Conservation (phyloP, 768 basidiomycete genomes). For the Pleurotus salmoneostramineus region DNA sequence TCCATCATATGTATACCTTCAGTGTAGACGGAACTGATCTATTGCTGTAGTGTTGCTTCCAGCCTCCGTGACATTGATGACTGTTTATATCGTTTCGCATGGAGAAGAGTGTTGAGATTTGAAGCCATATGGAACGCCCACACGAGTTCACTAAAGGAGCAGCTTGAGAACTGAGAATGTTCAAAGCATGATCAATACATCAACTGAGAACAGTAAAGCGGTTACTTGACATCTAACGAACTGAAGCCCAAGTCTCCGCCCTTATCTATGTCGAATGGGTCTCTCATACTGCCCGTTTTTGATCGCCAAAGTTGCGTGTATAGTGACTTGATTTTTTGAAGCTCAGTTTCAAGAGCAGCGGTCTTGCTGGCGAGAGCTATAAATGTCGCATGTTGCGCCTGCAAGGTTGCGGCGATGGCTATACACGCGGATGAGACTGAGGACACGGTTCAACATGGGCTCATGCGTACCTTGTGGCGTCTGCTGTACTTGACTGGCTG, state of each 20-base stretch:
- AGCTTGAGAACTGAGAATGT: no score
- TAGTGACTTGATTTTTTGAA: conserved; percentile 71
- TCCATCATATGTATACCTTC: no score
- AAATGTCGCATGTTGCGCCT: conserved; percentile 77
- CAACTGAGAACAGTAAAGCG: not conserved
- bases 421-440: conserved; percentile 9
- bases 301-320: conserved; percentile 79
- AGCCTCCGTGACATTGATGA: no score
- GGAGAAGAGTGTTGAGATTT: no score
- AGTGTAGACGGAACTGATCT: no score
- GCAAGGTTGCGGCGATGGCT: conserved; percentile 75
- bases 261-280: conserved; percentile 65
- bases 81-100: no score
- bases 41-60: no score
- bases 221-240: conserved; percentile 36
- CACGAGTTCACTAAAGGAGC: no score
- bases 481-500: conserved; percentile 55
- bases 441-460: conserved; percentile 4
- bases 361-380: conserved; percentile 74
- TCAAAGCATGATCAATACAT: not conserved
- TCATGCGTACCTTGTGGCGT: conserved; percentile 66
- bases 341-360: conserved; percentile 66
- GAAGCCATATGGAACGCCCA: no score
- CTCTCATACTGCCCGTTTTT: conserved; percentile 78
- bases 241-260: conserved; percentile 37